These are phyloP conservation scores for Penicillium pulvis DNA, from an alignment of 495 filamentous ascomycete genomes.

Conservation along the genomic window DNA sequence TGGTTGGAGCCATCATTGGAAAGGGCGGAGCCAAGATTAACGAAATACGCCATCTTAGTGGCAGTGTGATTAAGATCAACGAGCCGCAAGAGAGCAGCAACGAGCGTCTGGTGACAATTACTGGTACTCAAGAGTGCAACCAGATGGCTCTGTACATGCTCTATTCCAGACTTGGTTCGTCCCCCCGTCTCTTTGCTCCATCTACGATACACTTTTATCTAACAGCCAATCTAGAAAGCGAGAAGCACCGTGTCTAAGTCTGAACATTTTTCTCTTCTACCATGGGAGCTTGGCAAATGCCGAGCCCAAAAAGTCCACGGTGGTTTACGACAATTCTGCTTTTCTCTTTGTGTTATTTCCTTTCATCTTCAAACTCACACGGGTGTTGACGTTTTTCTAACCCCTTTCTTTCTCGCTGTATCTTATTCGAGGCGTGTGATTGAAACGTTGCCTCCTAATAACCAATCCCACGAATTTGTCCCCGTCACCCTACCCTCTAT, in stretches of 20 bases:
- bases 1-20: slow-evolving; percentile 98
- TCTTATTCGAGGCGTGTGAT: slow-evolving; percentile 43
- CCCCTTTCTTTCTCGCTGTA: slow-evolving; percentile 42
- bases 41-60: slow-evolving; percentile 93
- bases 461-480: slow-evolving; percentile 25
- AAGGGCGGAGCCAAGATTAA: slow-evolving; percentile 99
- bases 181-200: slow-evolving; percentile 17
- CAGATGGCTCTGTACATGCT: slow-evolving; percentile 99
- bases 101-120: slow-evolving; percentile 95
- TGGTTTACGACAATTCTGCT: slow-evolving; percentile 34
- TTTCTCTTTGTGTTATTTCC: slow-evolving; percentile 7
- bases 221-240: slow-evolving; percentile 61
- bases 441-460: slow-evolving; percentile 28
- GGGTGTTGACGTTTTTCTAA: slow-evolving; percentile 24
- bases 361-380: slow-evolving; percentile 19
- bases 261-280: slow-evolving; percentile 8
- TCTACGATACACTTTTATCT: slow-evolving; percentile 16
- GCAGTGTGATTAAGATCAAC: slow-evolving; percentile 99
- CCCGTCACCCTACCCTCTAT: slow-evolving; percentile 8
- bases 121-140: slow-evolving; percentile 96
- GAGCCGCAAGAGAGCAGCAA: slow-evolving; percentile 99
- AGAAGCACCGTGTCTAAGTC: slow-evolving; percentile 69
- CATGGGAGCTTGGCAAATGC: slow-evolving; percentile 17
- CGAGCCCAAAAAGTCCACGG: slow-evolving; percentile 35
- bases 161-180: slow-evolving; percentile 92